These are phyloP conservation scores for Intubia oerlemansii DNA, from an alignment of 2,329 filamentous ascomycete genomes.

Conservation along the genomic window DNA sequence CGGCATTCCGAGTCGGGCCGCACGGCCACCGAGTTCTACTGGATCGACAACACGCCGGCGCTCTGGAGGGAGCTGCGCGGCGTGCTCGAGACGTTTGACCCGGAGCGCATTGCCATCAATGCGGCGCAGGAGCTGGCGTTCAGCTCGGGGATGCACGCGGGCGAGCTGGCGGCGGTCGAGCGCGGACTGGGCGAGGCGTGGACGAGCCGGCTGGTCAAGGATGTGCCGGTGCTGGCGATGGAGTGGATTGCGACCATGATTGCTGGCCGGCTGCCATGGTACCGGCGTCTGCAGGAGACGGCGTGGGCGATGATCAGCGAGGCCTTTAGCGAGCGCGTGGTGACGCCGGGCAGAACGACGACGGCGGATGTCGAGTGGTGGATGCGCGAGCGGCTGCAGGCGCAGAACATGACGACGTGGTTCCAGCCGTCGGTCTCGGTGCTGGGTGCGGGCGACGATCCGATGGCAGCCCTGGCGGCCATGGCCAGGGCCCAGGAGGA, in stretches of 20 bases:
- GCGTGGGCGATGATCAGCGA: constrained; percentile 48
- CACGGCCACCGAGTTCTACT: constrained; percentile 14
- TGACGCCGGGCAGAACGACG: constrained; percentile 21
- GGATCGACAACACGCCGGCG: constrained; percentile 24
- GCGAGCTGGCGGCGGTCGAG: constrained; percentile 18
- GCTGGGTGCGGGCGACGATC: constrained; percentile 11
- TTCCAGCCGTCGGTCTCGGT: constrained; percentile 25
- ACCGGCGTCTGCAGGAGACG: constrained; percentile 24
- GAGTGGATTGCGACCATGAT: constrained; percentile 25
- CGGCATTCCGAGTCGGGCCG: constrained; percentile 11
- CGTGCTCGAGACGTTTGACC: constrained; percentile 17
- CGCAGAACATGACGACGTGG: constrained; percentile 29
- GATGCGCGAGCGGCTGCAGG: constrained; percentile 25
- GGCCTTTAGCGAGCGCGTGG: constrained; percentile 35
- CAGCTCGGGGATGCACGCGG: constrained; percentile 24
- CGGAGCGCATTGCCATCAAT: constrained; percentile 20
- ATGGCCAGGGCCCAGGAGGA: not conserved
- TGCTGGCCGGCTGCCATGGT: constrained; percentile 18
- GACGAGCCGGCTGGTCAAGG: constrained; percentile 16
- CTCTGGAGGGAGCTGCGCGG: constrained; percentile 18
- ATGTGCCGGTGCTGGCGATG: constrained; percentile 22
- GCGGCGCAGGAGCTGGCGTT: constrained; percentile 23
- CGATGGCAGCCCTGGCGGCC: not conserved
- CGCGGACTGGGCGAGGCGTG: constrained; percentile 17
- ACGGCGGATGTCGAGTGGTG: constrained; percentile 27